Conservation (phyloP, 352 stramenopile genomes). For the Globisporangium takayamanum region DNA sequence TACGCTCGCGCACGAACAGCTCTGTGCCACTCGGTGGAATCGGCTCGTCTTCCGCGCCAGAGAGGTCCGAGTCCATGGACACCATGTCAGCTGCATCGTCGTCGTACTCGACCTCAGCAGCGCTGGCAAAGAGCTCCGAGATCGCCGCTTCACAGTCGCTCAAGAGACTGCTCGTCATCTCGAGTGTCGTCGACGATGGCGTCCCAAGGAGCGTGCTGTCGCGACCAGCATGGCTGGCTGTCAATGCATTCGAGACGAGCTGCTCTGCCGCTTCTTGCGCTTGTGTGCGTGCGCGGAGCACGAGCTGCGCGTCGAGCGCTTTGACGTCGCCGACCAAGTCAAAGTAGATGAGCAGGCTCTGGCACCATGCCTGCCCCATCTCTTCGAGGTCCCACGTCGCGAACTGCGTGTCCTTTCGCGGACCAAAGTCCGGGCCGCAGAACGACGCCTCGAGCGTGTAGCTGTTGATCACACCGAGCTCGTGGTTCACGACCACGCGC, state of each 20-base stretch:
- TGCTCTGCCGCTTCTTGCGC: neutral
- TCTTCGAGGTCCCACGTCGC: constrained; percentile 67
- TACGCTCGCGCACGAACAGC: neutral
- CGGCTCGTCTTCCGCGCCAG: constrained; percentile 51
- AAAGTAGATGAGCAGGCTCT: constrained; percentile 75
- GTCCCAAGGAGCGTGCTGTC: neutral
- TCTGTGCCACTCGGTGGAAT: constrained; percentile 25
- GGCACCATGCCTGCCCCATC: constrained; percentile 68
- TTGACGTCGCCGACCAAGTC: constrained; percentile 44
- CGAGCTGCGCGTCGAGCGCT: constrained; percentile 18
- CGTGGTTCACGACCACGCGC: constrained; percentile 86
- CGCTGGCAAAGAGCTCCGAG: constrained; percentile 40
- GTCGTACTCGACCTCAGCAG: constrained; percentile 20
- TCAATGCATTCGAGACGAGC: neutral
- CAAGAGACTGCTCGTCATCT: constrained; percentile 31
- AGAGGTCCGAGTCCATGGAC: constrained; percentile 55
- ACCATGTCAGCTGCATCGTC: constrained; percentile 8
- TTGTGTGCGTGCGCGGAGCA: neutral
- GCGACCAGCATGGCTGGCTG: neutral
- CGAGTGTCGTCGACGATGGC: constrained; percentile 1
- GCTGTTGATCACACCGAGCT: constrained; percentile 77
- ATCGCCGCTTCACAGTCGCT: constrained; percentile 58
- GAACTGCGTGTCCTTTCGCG: constrained; percentile 65
- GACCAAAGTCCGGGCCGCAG: constrained; percentile 73
- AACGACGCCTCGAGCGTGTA: constrained; percentile 91